Evolutionary conservation across 2,329 filamentous ascomycete genomes (phyloP).

Genomic region (Colletotrichum liaoningense): DNA sequence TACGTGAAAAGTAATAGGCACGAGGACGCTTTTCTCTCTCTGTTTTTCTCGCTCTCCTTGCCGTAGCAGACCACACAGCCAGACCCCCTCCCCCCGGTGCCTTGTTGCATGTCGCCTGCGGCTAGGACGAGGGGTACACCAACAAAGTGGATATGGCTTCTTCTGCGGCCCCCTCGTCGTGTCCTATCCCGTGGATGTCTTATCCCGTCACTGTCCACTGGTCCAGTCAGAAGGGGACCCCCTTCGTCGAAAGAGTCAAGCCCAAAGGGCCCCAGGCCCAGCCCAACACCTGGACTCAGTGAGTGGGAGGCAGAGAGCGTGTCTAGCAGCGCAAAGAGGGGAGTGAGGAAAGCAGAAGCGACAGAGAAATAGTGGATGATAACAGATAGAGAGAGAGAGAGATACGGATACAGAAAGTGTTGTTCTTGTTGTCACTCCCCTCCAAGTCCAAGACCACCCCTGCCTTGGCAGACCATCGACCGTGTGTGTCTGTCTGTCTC

Average conservation of each 20-base stretch:
- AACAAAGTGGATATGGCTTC: conserved; percentile 28
- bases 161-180: not conserved
- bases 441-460: not conserved
- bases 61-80: not conserved
- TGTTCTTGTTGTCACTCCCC: not conserved
- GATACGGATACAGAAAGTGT: too few species aligned
- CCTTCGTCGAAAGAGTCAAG: not conserved
- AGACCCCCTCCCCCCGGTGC: not conserved
- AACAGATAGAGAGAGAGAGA: conserved; percentile 7
- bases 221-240: conserved; percentile 26
- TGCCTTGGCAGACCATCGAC: conserved; percentile 30
- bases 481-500: conserved; percentile 15
- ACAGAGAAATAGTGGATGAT: conserved; percentile 28
- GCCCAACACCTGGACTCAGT: not conserved
- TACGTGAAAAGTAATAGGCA: conserved; percentile 25
- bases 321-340: conserved; percentile 23
- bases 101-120: conserved; percentile 19
- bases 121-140: conserved; percentile 29
- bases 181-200: conserved; percentile 27
- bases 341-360: conserved; percentile 8
- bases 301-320: not conserved
- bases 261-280: conserved; percentile 2
- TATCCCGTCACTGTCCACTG: conserved; percentile 28
- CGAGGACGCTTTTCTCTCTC: conserved; percentile 6
- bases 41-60: not conserved